Percentiles rank a stretch among this genome's conserved stretches.
Conservation (phyloP, 768 basidiomycete species). For the Russula foetens region DNA sequence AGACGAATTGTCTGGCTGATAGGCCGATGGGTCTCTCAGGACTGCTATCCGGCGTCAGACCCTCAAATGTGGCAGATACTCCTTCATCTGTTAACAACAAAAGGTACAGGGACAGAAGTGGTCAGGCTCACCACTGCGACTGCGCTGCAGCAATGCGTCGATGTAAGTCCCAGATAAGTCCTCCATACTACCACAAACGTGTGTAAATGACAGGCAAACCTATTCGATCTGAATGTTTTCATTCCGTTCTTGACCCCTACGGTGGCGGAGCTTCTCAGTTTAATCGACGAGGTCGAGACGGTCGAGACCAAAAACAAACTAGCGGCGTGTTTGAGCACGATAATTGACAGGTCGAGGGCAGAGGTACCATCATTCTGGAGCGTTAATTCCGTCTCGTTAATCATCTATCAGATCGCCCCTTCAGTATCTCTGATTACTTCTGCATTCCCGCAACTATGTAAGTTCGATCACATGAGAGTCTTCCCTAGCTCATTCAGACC, state of each 20-base stretch:
- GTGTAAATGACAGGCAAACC: constrained; percentile 40
- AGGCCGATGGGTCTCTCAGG: constrained; percentile 79
- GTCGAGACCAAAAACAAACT: constrained; percentile 72
- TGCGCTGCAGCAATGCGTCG: constrained; percentile 73
- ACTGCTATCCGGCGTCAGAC: constrained; percentile 50
- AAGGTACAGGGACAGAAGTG: constrained; percentile 70
- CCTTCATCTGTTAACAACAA: constrained; percentile 63
- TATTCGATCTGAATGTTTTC: constrained; percentile 56
- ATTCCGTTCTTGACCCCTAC: constrained; percentile 56
- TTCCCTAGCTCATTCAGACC: constrained; percentile 14
- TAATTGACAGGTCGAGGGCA: constrained; percentile 46
- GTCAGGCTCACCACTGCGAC: constrained; percentile 81
- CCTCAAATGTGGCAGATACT: constrained; percentile 74
- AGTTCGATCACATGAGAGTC: constrained; percentile 23
- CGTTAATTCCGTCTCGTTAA: not conserved
- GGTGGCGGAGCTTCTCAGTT: constrained; percentile 55
- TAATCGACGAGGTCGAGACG: constrained; percentile 67
- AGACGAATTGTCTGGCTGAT: constrained; percentile 93
- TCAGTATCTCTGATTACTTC: constrained; percentile 50
- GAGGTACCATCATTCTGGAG: constrained; percentile 25
- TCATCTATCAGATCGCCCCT: constrained; percentile 50
- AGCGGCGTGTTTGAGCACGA: constrained; percentile 55
- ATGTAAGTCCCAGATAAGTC: constrained; percentile 46
- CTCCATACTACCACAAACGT: not conserved
- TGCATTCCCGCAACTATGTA: constrained; percentile 68